These are phyloP conservation scores for Saccharomyces hybrid DNA, from an alignment of 1,139 yeast species.

Conservation along the genomic window DNA sequence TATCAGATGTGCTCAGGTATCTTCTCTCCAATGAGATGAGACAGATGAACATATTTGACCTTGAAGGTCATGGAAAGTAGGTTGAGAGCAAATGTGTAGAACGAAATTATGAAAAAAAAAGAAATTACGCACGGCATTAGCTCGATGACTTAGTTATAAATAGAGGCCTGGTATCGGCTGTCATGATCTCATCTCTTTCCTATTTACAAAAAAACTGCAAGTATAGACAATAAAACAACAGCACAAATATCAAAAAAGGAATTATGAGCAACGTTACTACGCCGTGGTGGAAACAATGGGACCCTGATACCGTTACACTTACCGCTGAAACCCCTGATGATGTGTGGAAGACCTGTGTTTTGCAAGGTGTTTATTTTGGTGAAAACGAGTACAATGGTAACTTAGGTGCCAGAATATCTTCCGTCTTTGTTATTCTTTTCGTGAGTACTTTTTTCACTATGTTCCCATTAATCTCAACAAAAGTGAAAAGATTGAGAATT, in stretches of 20 bases:
- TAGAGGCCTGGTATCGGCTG: neutral
- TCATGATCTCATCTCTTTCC: neutral
- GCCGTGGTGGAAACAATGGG: neutral
- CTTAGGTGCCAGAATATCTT: constrained; percentile 49
- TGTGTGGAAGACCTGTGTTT: neutral
- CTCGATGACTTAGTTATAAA: neutral
- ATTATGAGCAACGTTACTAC: neutral
- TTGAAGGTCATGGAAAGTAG: neutral
- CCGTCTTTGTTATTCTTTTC: constrained; percentile 57
- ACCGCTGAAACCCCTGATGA: neutral
- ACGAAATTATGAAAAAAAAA: neutral
- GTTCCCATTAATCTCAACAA: constrained; percentile 45
- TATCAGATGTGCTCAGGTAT: too few relatives aligned
- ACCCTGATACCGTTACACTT: neutral
- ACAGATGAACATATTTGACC: neutral
- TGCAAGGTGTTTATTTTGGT: neutral
- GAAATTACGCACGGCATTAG: neutral
- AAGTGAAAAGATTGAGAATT: constrained; percentile 31
- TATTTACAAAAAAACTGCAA: neutral
- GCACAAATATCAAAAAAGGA: neutral
- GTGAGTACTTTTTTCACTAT: constrained; percentile 53
- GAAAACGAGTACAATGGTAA: constrained; percentile 33
- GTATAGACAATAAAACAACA: neutral
- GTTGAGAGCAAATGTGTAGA: neutral
- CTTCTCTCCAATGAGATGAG: neutral